Conservation (phyloP, 2,329 filamentous ascomycete genomes). For the Pezicula carpinea region DNA sequence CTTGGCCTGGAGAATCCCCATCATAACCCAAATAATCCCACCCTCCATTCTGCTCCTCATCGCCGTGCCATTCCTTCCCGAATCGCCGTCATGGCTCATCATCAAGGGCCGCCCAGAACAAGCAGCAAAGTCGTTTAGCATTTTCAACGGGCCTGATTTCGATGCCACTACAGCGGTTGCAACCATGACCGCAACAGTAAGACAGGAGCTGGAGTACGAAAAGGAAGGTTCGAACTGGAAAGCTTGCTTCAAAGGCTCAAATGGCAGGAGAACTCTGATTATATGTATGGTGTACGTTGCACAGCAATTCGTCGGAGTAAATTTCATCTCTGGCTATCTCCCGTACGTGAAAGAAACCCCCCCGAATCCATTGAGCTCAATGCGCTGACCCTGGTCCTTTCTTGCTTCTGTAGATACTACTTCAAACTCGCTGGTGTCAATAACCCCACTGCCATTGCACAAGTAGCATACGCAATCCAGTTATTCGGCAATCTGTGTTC, state of each 20-base stretch:
- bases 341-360: conserved; percentile 15
- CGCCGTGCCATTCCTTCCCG: conserved; percentile 10
- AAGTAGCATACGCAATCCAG: conserved; percentile 26
- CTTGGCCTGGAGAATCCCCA: conserved; percentile 26
- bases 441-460: conserved; percentile 25
- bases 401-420: too few relatives aligned
- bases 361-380: too few relatives aligned
- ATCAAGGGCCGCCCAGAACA: conserved; percentile 15
- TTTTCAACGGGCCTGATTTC: conserved; percentile 22
- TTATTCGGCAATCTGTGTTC: conserved; percentile 27
- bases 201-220: conserved; percentile 6
- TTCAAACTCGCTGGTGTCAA: conserved; percentile 23
- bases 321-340: conserved; percentile 27
- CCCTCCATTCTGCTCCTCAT: conserved; percentile 19
- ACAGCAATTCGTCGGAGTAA: conserved; percentile 28
- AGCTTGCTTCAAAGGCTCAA: conserved; percentile 26
- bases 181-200: neutral
- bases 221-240: conserved; percentile 21
- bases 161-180: neutral
- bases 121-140: conserved; percentile 14
- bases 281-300: conserved; percentile 29
- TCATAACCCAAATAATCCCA: conserved; percentile 28
- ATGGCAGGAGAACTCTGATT: conserved; percentile 26
- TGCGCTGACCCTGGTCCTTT: too few relatives aligned
- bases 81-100: conserved; percentile 19